Evolutionary conservation across 228 moss, liverwort and hornwort species (phyloP).

Genomic region (Sphagnum fallax): DNA sequence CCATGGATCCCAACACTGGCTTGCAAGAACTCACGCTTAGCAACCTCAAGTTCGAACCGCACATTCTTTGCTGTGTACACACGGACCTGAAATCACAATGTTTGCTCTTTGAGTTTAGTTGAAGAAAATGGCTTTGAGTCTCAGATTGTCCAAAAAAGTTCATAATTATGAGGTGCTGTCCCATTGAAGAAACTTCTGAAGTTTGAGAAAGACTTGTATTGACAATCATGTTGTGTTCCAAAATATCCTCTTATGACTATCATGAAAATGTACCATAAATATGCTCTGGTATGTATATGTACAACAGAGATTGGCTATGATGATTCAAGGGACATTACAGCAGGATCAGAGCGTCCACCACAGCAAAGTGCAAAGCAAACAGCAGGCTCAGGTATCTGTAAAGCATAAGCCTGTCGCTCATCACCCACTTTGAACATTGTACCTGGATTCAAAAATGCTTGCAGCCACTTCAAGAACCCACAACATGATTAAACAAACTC

Average conservation of each 20-base stretch:
- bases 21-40: slow-evolving; percentile 70
- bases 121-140: no score
- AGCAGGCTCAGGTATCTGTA: slow-evolving; percentile 60
- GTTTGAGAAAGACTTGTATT: no score
- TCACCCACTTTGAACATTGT: slow-evolving; percentile 62
- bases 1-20: slow-evolving; percentile 67
- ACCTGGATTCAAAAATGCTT: slow-evolving; percentile 52
- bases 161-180: no score
- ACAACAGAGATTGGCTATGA: no score
- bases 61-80: slow-evolving; percentile 70
- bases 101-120: neutral
- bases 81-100: slow-evolving; percentile 41
- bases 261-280: no score
- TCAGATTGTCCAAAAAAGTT: no score
- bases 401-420: slow-evolving; percentile 56
- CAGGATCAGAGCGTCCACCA: slow-evolving; percentile 80
- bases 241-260: no score
- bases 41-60: slow-evolving; percentile 58
- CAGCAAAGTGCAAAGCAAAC: slow-evolving; percentile 85
- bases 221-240: no score
- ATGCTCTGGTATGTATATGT: no score
- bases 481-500: neutral
- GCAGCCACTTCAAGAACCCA: slow-evolving; percentile 54
- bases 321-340: slow-evolving; percentile 22
- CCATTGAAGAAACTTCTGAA: no score